A percentile compares a stretch with the other conserved stretches of the same genome.
These are phyloP conservation scores for Trichoderma afroharzianum DNA, from an alignment of 2,329 filamentous ascomycete genomes.

Conservation along the genomic window DNA sequence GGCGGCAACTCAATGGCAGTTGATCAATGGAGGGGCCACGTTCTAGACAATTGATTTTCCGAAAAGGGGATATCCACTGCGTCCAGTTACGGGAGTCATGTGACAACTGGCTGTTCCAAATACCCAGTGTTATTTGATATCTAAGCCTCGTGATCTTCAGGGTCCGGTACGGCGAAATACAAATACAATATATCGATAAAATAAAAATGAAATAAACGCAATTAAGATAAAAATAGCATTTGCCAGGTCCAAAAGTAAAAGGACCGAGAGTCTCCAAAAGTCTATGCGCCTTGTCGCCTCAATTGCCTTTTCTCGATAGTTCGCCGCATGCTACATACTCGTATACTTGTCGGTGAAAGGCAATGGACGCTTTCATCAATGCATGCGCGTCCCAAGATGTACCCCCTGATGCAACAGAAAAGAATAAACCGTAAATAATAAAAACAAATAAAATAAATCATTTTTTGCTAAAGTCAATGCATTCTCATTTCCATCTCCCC, in stretches of 20 bases:
- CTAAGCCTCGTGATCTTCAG: constrained; percentile 6
- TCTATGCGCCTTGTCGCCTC: neutral
- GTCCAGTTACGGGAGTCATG: constrained; percentile 2
- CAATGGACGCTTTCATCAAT: neutral
- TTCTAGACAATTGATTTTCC: neutral
- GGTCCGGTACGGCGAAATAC: neutral
- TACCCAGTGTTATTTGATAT: neutral
- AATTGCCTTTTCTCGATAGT: neutral
- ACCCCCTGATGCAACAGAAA: neutral
- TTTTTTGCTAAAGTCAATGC: neutral
- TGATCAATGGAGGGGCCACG: neutral
- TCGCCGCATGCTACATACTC: neutral
- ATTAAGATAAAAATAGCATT: neutral
- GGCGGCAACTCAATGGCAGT: neutral
- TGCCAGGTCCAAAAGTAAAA: neutral
- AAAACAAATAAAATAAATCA: neutral
- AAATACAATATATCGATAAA: neutral
- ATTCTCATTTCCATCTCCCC: neutral
- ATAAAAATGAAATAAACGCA: neutral
- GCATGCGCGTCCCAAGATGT: neutral
- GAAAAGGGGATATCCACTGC: neutral
- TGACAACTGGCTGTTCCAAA: neutral
- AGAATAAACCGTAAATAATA: neutral
- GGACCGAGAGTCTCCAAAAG: neutral
- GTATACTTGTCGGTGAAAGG: neutral